Evolutionary conservation across 352 stramenopile genomes (phyloP), one percentile per base, ranked within the genome.

Genomic region (Globisporangium takayamanum): DNA sequence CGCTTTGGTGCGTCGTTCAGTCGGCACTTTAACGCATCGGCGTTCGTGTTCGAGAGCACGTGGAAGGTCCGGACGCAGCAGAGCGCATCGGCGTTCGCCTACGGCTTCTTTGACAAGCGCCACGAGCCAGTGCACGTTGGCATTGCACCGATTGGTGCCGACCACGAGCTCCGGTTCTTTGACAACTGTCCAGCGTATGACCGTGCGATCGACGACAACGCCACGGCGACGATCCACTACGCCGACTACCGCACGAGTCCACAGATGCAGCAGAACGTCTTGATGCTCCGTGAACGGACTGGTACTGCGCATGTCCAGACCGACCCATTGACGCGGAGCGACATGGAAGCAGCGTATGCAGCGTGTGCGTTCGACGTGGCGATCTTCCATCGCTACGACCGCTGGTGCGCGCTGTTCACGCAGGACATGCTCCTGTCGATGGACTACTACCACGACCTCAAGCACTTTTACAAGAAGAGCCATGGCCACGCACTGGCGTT

Each of bases 361-460:
- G 84, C 61, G 5, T 94, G 84, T 56, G 82, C 84, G 6, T 94
- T 94, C 64, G 84, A 94, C 53, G 75, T 91, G 22, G 76, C 84
- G 18, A 72, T 88, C 25, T 66, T 57, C 7, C 52, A 50, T n/a
- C 62, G 67, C 2, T 67, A 70, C 36, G 57, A 80, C 30, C 61
- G 88, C 22, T 94, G 84, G 84, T 94, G 84, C 39, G 60, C 69
- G 25, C 66, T 94, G 20, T 83, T 92, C 52, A 63, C 87, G 42
- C 65, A 72, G 7, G 72, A 87, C 22, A 74, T 81, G 78, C 67
- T 94, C 22, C 56, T 76, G n/a, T 78, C 78, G 1, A 87, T 94
- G 76, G 84, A 94, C 60, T 94, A 92, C 37, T 90, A 84, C 62
- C 79, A 94, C 59, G 84, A 94, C 57, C 76, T 94, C 47, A 94